A percentile compares a stretch with the other conserved stretches of the same genome.
phyloP scores from a whole-genome alignment of 208 protist species.

The Leishmania mexicana region DNA sequence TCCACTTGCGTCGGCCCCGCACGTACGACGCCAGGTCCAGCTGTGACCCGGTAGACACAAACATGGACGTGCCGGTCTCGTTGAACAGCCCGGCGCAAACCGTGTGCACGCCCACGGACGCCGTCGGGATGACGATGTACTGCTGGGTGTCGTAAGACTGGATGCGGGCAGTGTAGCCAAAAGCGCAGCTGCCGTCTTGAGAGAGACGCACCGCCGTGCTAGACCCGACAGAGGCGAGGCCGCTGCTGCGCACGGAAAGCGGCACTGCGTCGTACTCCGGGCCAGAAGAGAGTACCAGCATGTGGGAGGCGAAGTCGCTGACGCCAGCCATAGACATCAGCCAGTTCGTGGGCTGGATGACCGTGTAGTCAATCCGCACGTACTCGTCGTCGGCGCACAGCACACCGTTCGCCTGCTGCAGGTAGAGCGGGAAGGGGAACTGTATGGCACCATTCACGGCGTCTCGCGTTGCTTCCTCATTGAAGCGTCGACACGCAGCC shows the following conservation, averaged over 20 bases:
- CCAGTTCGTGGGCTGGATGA: conserved; percentile 41
- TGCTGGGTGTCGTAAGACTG: conserved; percentile 19
- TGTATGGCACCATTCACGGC: conserved; percentile 35
- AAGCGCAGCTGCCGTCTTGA: conserved; percentile 37
- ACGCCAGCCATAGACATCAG: conserved; percentile 41
- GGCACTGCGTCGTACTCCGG: conserved; percentile 34
- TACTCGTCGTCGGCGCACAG: conserved; percentile 52
- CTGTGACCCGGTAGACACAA: conserved; percentile 34
- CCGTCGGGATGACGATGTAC: conserved; percentile 30
- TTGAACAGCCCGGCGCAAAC: conserved; percentile 43
- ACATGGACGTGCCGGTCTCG: conserved; percentile 33
- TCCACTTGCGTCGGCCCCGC: conserved; percentile 40
- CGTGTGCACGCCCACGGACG: conserved; percentile 35
- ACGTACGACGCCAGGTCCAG: conserved; percentile 34
- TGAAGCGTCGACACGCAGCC: conserved; percentile 24
- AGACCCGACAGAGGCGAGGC: conserved; percentile 3
- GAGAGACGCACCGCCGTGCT: conserved; percentile 41
- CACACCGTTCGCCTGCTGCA: conserved; percentile 44
- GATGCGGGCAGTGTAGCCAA: conserved; percentile 34
- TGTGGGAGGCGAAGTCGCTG: conserved; percentile 19
- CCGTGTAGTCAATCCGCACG: conserved; percentile 63
- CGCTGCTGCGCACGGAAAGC: conserved; percentile 18
- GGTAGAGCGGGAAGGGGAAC: conserved; percentile 36
- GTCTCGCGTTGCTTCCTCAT: conserved; percentile 31
- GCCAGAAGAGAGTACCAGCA: conserved; percentile 40